Base-by-base conservation (phyloP, 2,329 filamentous ascomycete genomes). In the Hymenoscyphus infarciens region DNA sequence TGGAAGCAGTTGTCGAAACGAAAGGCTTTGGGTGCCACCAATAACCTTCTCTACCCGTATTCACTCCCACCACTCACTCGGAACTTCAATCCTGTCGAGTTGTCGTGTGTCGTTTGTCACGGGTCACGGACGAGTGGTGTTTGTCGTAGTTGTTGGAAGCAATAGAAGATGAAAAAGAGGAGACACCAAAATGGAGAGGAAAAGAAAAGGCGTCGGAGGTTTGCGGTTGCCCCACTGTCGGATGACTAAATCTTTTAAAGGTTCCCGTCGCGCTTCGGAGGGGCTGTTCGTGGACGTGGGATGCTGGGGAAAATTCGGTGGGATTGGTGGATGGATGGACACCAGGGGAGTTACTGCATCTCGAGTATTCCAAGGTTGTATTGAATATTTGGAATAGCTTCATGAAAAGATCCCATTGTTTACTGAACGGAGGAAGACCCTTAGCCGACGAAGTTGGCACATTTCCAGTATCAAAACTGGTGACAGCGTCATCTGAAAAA, bases 201-300 rank as follows among this genome's bases (percentile, higher is more conserved):
- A 16, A 42, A 25, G 55, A 19, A 19, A 27, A 22, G 55, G n/a
- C 16, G 13, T 33, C 55, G 25, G 8, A 16, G 10, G n/a, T n/a
- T n/a, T n/a, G n/a, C n/a, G n/a, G n/a, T n/a, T 57, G 55, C 33
- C 55, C 55, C 55, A 39, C 55, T 35, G 19, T 38, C 55, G 33
- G 55, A 15, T 57, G 55, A 57, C 55, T 57, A 57, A 56, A 57
- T 15, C 5, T 38, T 16, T n/a, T 3, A 22, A 2, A 49, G 11
- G 33, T 35, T 35, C 11, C 8, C 33, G 33, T n/a, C n/a, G n/a
- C n/a, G n/a, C 31, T 33, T 33, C 33, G 33, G 42, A 49, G 42
- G 39, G 39, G 42, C n/a, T 22, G 42, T 15, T 49, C 15, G n/a
- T 10, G 42, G n/a, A 49, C 16, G 42, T 13, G 52, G 25, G 25